Percentiles rank a stretch among this genome's conserved stretches.
Conservation (phyloP, 164 flowering plant genomes). For the Berberis thunbergii region DNA sequence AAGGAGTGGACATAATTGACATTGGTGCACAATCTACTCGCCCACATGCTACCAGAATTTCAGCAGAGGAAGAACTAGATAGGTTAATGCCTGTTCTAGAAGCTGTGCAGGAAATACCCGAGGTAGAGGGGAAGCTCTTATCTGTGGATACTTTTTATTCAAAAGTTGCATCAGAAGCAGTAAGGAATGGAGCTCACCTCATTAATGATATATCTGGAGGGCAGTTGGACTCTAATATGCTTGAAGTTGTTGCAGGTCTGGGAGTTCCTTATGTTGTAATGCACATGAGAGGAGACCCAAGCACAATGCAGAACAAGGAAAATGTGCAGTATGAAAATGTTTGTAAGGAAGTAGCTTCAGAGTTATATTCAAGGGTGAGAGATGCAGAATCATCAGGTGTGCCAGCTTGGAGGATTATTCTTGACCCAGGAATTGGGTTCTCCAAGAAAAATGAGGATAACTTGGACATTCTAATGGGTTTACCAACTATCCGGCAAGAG, state of each 20-base stretch:
- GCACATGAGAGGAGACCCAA: slow-evolving; percentile 86
- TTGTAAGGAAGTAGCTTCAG: slow-evolving; percentile 54
- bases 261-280: slow-evolving; percentile 65
- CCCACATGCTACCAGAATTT: slow-evolving; percentile 64
- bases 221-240: slow-evolving; percentile 54
- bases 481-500: slow-evolving; percentile 43
- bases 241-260: slow-evolving; percentile 42
- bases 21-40: slow-evolving; percentile 92
- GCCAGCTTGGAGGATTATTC: slow-evolving; percentile 86
- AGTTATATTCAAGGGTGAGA: slow-evolving; percentile 34
- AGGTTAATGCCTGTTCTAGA: slow-evolving; percentile 78
- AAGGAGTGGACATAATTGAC: slow-evolving; percentile 90
- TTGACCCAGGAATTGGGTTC: slow-evolving; percentile 92
- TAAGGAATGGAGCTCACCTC: slow-evolving; percentile 66
- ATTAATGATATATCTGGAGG: slow-evolving; percentile 92
- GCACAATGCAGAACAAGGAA: slow-evolving; percentile 64
- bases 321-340: slow-evolving; percentile 58
- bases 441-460: slow-evolving; percentile 78
- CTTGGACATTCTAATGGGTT: slow-evolving; percentile 56
- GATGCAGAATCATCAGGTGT: slow-evolving; percentile 74
- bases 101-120: slow-evolving; percentile 58
- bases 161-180: slow-evolving; percentile 72
- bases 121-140: slow-evolving; percentile 55
- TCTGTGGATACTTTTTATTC: slow-evolving; percentile 91
- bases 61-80: slow-evolving; percentile 68